phyloP scores from a whole-genome alignment of 2,329 filamentous ascomycete species.

The Eutypella sp. region DNA sequence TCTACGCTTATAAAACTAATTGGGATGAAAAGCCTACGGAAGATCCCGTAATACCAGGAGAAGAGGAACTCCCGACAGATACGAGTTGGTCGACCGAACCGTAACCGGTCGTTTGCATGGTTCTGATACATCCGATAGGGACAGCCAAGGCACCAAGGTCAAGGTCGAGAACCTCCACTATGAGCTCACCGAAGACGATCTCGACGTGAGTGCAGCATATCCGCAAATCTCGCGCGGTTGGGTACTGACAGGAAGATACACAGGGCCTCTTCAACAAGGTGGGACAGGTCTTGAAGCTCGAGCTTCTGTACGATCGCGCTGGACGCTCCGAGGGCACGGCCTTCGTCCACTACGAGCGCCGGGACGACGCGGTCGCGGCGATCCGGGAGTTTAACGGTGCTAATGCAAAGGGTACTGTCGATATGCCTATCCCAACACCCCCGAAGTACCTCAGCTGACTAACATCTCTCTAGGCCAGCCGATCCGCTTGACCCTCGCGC shows the following conservation, averaged over 20 bases:
- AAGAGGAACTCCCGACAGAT: constrained; percentile 37
- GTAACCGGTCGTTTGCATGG: constrained; percentile 8
- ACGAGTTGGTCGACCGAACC: constrained; percentile 8
- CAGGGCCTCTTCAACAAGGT: constrained; percentile 79
- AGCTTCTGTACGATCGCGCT: constrained; percentile 78
- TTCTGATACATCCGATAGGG: constrained; percentile 31
- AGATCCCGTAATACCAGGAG: constrained; percentile 18
- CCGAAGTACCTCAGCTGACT: not conserved
- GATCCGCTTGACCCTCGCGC: constrained; percentile 67
- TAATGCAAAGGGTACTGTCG: constrained; percentile 68
- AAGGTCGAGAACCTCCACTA: constrained; percentile 90
- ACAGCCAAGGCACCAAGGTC: constrained; percentile 61
- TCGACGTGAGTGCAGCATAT: constrained; percentile 53
- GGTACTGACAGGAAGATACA: too few relatives aligned
- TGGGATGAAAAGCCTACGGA: constrained; percentile 14
- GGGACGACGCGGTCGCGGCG: constrained; percentile 67
- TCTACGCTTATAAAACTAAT: not conserved
- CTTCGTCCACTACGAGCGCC: constrained; percentile 71
- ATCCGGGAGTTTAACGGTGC: constrained; percentile 81
- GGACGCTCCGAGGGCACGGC: constrained; percentile 83
- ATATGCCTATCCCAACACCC: too few relatives aligned
- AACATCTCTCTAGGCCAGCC: constrained; percentile 57
- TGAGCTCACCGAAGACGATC: constrained; percentile 78
- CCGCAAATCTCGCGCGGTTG: not conserved
- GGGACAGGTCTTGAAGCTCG: constrained; percentile 63